These are phyloP conservation scores for Paxillus involutus DNA, from an alignment of 768 basidiomycete species.

Conservation along the genomic window DNA sequence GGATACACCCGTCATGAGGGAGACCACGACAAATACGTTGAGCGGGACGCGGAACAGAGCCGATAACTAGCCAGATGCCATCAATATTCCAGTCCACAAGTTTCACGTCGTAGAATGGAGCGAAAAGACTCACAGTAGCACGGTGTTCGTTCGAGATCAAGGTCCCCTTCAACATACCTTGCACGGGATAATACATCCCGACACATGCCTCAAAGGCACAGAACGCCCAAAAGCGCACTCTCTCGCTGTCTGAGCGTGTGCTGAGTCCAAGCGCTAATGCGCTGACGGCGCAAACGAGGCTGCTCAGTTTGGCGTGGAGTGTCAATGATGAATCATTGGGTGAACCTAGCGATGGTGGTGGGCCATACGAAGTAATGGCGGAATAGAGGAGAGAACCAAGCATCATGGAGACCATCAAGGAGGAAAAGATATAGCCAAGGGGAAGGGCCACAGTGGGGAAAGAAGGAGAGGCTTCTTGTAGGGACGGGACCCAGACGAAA, in stretches of 20 bases:
- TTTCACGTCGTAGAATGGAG: not conserved
- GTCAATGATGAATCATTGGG: conserved; percentile 42
- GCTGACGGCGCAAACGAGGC: conserved; percentile 58
- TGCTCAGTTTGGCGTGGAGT: conserved; percentile 67
- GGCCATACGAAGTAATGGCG: conserved; percentile 39
- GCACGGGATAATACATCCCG: conserved; percentile 78
- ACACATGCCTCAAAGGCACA: conserved; percentile 77
- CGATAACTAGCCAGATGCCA: conserved; percentile 45
- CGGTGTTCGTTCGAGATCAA: conserved; percentile 71
- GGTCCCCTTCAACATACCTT: conserved; percentile 68
- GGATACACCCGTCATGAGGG: conserved; percentile 67
- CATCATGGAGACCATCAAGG: conserved; percentile 84
- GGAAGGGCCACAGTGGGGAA: conserved; percentile 47
- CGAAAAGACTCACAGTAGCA: conserved; percentile 55
- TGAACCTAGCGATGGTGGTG: conserved; percentile 19
- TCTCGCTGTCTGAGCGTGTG: conserved; percentile 43
- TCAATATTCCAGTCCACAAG: not conserved
- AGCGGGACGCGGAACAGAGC: conserved; percentile 74
- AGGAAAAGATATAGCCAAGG: conserved; percentile 77
- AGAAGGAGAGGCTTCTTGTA: conserved; percentile 57
- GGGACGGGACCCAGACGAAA: conserved; percentile 77
- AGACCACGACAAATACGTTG: conserved; percentile 70
- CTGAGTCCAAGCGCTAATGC: conserved; percentile 55
- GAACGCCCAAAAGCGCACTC: conserved; percentile 67
- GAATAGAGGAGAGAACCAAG: conserved; percentile 74